phyloP scores from a whole-genome alignment of 73 alveolate species.

The Tetrahymena malaccensis region DNA sequence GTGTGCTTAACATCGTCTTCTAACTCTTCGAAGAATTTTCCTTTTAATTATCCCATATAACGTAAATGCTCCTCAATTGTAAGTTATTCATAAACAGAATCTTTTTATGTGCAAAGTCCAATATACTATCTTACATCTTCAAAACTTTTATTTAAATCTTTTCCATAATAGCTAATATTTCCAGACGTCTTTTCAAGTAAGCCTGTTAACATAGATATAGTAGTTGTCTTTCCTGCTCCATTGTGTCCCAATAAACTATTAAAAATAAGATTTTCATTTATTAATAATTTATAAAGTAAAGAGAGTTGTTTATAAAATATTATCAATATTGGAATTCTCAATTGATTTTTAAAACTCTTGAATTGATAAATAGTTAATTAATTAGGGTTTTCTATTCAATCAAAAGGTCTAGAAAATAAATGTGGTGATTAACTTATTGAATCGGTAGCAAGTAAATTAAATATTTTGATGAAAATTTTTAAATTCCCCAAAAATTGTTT shows the following conservation, averaged over 20 bases:
- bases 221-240: constrained; percentile 71
- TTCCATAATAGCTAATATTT: neutral
- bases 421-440: too few species aligned
- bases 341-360: too few species aligned
- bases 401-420: too few species aligned
- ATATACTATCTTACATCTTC: constrained; percentile 39
- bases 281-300: too few species aligned
- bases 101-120: constrained; percentile 56
- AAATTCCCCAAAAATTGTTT: neutral
- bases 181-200: constrained; percentile 45
- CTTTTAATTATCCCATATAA: constrained; percentile 43
- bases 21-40: neutral
- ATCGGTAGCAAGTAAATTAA: too few species aligned
- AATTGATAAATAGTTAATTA: too few species aligned
- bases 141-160: constrained; percentile 2
- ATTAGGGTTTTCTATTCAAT: too few species aligned
- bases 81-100: constrained; percentile 44
- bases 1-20: neutral
- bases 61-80: constrained; percentile 47
- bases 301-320: too few species aligned
- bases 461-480: too few species aligned
- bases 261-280: too few species aligned
- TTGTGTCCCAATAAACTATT: constrained; percentile 55
- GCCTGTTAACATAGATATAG: constrained; percentile 47
- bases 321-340: too few species aligned